phyloP scores from a whole-genome alignment of 208 protist genomes.

The Leishmania martiniquensis region DNA sequence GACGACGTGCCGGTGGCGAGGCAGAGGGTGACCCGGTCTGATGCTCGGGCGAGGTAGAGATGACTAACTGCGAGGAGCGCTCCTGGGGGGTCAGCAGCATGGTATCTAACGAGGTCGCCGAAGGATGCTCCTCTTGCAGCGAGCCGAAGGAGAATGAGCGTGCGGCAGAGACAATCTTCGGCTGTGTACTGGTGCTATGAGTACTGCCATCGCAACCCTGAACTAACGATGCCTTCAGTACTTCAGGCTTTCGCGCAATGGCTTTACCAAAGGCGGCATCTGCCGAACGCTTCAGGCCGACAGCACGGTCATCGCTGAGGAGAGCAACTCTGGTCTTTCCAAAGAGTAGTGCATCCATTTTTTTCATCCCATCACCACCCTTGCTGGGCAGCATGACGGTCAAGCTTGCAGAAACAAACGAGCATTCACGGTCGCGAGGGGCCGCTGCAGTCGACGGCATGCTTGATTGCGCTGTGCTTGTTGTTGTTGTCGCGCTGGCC shows the following conservation, averaged over 20 bases:
- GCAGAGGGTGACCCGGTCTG: slow-evolving; percentile 3
- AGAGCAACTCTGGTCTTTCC: slow-evolving; percentile 34
- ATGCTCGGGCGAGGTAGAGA: background rate
- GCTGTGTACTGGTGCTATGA: slow-evolving; percentile 17
- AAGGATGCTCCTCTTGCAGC: background rate
- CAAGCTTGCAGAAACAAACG: background rate
- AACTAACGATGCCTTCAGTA: background rate
- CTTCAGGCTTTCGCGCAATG: background rate
- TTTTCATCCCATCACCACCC: slow-evolving; percentile 72
- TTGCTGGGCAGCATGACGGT: slow-evolving; percentile 7
- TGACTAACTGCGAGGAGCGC: background rate
- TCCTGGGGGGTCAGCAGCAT: background rate
- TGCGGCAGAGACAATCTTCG: slow-evolving; percentile 27
- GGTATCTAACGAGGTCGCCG: background rate
- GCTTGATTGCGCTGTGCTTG: background rate
- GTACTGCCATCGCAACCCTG: slow-evolving; percentile 4
- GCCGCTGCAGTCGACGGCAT: background rate
- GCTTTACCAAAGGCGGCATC: background rate
- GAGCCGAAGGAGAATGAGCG: slow-evolving; percentile 2
- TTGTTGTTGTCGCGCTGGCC: too few species aligned
- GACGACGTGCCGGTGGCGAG: slow-evolving; percentile 5
- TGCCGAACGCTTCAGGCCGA: background rate
- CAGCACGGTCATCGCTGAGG: background rate
- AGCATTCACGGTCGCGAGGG: background rate
- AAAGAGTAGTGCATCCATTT: slow-evolving; percentile 70